phyloP scores from a whole-genome alignment of 2,329 filamentous ascomycete species.

The Cladosporium austrohemisphaericum region DNA sequence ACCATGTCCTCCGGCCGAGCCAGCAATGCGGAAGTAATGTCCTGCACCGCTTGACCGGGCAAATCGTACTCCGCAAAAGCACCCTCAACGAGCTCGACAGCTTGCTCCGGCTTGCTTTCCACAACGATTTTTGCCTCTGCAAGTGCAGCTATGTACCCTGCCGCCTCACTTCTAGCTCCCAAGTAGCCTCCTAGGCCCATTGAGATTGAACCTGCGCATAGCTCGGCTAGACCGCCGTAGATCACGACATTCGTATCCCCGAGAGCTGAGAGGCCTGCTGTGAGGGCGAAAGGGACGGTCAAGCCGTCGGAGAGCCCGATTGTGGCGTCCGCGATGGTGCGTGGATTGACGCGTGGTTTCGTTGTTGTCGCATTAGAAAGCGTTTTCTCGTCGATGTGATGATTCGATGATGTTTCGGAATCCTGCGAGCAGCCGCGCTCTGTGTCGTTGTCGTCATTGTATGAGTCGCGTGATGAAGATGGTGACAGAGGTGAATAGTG shows the following conservation, averaged over 20 bases:
- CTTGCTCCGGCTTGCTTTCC: slow-evolving; percentile 34
- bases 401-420: background rate
- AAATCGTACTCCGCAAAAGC: slow-evolving; percentile 43
- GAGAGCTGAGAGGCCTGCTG: slow-evolving; percentile 40
- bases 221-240: slow-evolving; percentile 40
- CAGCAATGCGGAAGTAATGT: background rate
- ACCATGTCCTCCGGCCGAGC: slow-evolving; percentile 33
- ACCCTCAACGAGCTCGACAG: slow-evolving; percentile 37
- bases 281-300: slow-evolving; percentile 43
- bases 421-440: background rate
- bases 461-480: slow-evolving; percentile 2
- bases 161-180: slow-evolving; percentile 50
- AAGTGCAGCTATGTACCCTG: slow-evolving; percentile 45
- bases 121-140: slow-evolving; percentile 42
- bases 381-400: background rate
- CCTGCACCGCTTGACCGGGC: slow-evolving; percentile 29
- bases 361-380: background rate
- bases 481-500: slow-evolving; percentile 3
- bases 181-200: slow-evolving; percentile 44
- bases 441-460: too few species aligned
- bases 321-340: slow-evolving; percentile 45
- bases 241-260: slow-evolving; percentile 39
- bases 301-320: slow-evolving; percentile 42
- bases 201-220: slow-evolving; percentile 40
- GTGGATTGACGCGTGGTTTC: slow-evolving; percentile 20